Base-by-base conservation (phyloP, 139 green algal genomes). In the Chlorella sp. region DNA sequence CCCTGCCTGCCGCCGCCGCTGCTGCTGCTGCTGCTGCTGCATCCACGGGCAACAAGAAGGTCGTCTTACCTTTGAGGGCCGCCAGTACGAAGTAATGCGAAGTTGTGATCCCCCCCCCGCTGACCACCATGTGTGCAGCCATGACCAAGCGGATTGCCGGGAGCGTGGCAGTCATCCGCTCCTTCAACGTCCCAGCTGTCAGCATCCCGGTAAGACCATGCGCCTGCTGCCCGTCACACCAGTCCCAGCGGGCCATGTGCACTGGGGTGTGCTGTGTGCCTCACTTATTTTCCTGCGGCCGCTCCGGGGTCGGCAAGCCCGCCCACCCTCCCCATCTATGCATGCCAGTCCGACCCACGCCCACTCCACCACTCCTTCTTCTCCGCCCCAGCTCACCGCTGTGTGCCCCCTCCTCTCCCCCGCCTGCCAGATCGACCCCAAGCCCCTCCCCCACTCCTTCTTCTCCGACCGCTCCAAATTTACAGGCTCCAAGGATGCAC, bases 381-480 rank as follows among this genome's bases (percentile, higher is more conserved):
- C 48, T 9, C 48, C 48, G 7, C 9, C 48, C 48, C 9, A 57
- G 48, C 9, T 5, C 48, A 5, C 48, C 48, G 7, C 48, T 2
- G 4, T 34, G 26, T 40, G 32, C 64, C 26, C 12, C 30, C 64
- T 3, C 40, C 0, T 61, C 42, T 15, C 0, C 78, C 36, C 22
- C 22, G 12, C 36, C 40, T 85, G 12, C 37, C 26, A 88, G 84
- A 40, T 88, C 21, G 84, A 81, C 66, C 68, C 84, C 64, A 66
- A 68, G 39, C 84, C 84, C 37, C 30, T 88, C 26, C 12, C 30
- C 68, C 84, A 64, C 84, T 30, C 22, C 30, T 88, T 88, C 68
- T 88, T 88, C 40, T 88, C 12, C 69, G 32, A 34, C 1, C 12
- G 16, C 69, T 77, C 69, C 32, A 36, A 22, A 34, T n/a, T 34